These are phyloP conservation scores for Phytopythium vexans DNA, from an alignment of 352 stramenopile species.

Conservation along the genomic window DNA sequence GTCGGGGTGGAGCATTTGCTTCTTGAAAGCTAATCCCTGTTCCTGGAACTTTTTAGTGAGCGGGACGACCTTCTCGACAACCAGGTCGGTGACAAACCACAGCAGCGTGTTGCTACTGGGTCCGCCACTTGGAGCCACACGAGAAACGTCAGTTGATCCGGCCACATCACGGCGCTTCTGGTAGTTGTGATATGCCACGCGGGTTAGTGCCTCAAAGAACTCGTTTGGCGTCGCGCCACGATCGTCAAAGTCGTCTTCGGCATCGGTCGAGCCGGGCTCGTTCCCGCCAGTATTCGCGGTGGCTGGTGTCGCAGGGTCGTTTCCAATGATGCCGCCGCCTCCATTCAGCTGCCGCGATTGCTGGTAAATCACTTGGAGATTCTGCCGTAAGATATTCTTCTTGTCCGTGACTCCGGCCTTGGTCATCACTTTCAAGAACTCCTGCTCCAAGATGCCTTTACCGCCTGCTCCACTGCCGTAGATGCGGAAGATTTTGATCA, in stretches of 20 bases:
- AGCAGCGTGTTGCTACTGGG: slow-evolving; percentile 17
- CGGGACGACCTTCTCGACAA: slow-evolving; percentile 61
- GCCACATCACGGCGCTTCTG: slow-evolving; percentile 49
- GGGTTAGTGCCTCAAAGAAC: slow-evolving; percentile 74
- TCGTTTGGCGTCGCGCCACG: slow-evolving; percentile 70
- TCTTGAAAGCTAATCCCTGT: slow-evolving; percentile 81
- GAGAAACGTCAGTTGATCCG: not conserved
- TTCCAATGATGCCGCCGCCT: not conserved
- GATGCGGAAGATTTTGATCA: slow-evolving; percentile 81
- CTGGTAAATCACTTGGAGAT: slow-evolving; percentile 75
- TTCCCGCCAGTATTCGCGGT: slow-evolving; percentile 7
- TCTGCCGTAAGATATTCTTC: slow-evolving; percentile 74
- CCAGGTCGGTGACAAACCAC: slow-evolving; percentile 47
- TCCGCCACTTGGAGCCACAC: not conserved
- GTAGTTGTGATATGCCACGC: slow-evolving; percentile 67
- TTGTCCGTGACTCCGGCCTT: slow-evolving; percentile 73
- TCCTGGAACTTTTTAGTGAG: slow-evolving; percentile 79
- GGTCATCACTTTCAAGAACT: slow-evolving; percentile 84
- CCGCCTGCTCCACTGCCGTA: slow-evolving; percentile 62
- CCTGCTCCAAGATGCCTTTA: slow-evolving; percentile 72
- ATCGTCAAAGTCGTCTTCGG: slow-evolving; percentile 48
- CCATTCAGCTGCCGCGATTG: slow-evolving; percentile 41
- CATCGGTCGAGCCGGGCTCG: slow-evolving; percentile 11
- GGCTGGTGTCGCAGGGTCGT: not conserved
- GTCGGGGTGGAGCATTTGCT: slow-evolving; percentile 77